Conservation (phyloP, 495 filamentous ascomycete genomes). For the Opeltia flavorubescens region DNA sequence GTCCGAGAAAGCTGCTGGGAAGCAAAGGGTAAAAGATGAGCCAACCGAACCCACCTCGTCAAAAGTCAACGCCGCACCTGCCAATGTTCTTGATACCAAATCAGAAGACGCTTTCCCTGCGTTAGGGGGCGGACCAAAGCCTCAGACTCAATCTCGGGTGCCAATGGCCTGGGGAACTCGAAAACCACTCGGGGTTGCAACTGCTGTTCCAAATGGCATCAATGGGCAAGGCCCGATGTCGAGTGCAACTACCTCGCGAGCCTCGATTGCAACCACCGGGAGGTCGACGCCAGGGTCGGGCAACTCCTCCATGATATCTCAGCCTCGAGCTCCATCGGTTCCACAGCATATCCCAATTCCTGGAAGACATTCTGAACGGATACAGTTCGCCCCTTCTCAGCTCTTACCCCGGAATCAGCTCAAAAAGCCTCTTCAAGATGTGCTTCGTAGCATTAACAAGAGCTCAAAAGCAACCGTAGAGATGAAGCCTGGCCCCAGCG, state of each 20-base stretch:
- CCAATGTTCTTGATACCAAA: slow-evolving; percentile 50
- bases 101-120: slow-evolving; percentile 87
- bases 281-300: slow-evolving; percentile 39
- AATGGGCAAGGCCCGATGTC: slow-evolving; percentile 30
- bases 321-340: slow-evolving; percentile 10
- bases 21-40: slow-evolving; percentile 38
- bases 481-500: slow-evolving; percentile 51
- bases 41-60: slow-evolving; percentile 22
- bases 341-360: slow-evolving; percentile 55
- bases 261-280: slow-evolving; percentile 45
- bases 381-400: slow-evolving; percentile 56
- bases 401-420: slow-evolving; percentile 58
- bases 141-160: slow-evolving; percentile 36
- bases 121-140: slow-evolving; percentile 59
- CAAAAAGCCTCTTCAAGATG: slow-evolving; percentile 68
- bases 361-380: slow-evolving; percentile 61
- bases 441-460: slow-evolving; percentile 75
- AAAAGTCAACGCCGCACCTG: slow-evolving; percentile 26
- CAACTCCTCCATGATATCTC: slow-evolving; percentile 18
- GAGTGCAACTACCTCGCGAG: slow-evolving; percentile 29
- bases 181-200: slow-evolving; percentile 37
- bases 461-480: slow-evolving; percentile 75
- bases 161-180: slow-evolving; percentile 56
- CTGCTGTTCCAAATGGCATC: slow-evolving; percentile 46
- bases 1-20: slow-evolving; percentile 46